Percentiles rank a stretch among this genome's conserved stretches.
Conservation (phyloP, 768 basidiomycete species). For the Agaricus subrufescens region DNA sequence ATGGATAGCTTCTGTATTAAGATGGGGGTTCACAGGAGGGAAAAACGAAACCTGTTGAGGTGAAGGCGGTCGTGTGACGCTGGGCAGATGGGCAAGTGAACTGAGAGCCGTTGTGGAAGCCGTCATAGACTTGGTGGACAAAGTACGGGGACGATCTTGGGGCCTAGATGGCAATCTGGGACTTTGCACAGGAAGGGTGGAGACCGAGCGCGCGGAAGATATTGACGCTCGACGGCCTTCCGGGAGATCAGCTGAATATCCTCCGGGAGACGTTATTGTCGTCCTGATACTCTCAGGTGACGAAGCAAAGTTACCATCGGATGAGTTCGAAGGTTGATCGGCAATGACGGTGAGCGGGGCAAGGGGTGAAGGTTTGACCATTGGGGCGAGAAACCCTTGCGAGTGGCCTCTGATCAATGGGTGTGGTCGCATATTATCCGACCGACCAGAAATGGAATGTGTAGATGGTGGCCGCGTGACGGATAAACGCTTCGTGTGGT, state of each 20-base stretch:
- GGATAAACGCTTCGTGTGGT: constrained; percentile 36
- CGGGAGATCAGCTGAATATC: background rate
- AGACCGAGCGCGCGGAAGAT: constrained; percentile 55
- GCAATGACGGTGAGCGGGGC: constrained; percentile 60
- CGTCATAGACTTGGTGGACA: constrained; percentile 52
- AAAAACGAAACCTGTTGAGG: constrained; percentile 57
- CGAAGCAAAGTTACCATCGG: constrained; percentile 37
- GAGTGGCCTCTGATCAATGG: constrained; percentile 76
- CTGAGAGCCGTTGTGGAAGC: constrained; percentile 54
- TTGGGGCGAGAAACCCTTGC: constrained; percentile 43
- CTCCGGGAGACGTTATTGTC: constrained; percentile 18
- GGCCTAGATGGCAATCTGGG: constrained; percentile 9
- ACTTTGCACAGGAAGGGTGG: constrained; percentile 47
- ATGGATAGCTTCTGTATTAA: constrained; percentile 58
- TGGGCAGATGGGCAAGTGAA: constrained; percentile 50
- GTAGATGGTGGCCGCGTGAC: constrained; percentile 57
- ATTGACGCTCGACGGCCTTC: constrained; percentile 36
- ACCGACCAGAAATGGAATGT: constrained; percentile 44
- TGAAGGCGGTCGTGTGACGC: constrained; percentile 38
- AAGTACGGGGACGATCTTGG: constrained; percentile 46
- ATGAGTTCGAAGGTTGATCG: constrained; percentile 25
- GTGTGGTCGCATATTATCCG: constrained; percentile 55
- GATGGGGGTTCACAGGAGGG: constrained; percentile 53
- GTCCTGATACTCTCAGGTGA: constrained; percentile 27
- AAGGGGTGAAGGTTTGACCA: constrained; percentile 53